phyloP scores from a whole-genome alignment of 805 yeast genomes.

The Millerozyma miso region DNA sequence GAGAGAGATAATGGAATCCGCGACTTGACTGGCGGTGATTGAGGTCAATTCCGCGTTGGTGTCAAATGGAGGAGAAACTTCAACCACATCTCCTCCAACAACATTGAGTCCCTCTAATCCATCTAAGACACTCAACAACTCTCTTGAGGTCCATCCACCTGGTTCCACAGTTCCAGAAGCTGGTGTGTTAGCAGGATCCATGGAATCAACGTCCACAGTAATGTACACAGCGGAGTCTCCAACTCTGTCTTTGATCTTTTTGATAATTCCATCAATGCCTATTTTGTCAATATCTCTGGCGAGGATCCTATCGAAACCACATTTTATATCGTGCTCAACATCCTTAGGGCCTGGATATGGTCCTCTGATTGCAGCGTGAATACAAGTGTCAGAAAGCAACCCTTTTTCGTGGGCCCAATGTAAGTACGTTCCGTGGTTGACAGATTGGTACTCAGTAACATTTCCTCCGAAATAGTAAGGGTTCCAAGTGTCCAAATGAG shows the following conservation, averaged over 20 bases:
- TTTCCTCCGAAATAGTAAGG: constrained; percentile 8
- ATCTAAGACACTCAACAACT: constrained; percentile 20
- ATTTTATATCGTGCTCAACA: constrained; percentile 8
- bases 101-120: constrained; percentile 25
- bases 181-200: constrained; percentile 26
- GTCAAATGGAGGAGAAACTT: constrained; percentile 27
- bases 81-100: constrained; percentile 27
- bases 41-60: constrained; percentile 23
- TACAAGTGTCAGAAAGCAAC: constrained; percentile 7
- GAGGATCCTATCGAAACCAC: constrained; percentile 10
- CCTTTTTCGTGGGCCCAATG: constrained; percentile 8
- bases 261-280: constrained; percentile 9
- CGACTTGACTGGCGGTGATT: constrained; percentile 22
- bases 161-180: constrained; percentile 27
- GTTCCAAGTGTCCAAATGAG: constrained; percentile 10
- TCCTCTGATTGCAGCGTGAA: constrained; percentile 10
- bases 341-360: constrained; percentile 8
- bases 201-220: constrained; percentile 23
- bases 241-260: constrained; percentile 7
- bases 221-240: constrained; percentile 14
- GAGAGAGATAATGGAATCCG: constrained; percentile 19
- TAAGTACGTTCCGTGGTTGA: constrained; percentile 10
- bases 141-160: constrained; percentile 25
- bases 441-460: constrained; percentile 11
- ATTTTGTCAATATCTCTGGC: constrained; percentile 10